Conservation (phyloP, 768 basidiomycete species). For the Trametes maxima region DNA sequence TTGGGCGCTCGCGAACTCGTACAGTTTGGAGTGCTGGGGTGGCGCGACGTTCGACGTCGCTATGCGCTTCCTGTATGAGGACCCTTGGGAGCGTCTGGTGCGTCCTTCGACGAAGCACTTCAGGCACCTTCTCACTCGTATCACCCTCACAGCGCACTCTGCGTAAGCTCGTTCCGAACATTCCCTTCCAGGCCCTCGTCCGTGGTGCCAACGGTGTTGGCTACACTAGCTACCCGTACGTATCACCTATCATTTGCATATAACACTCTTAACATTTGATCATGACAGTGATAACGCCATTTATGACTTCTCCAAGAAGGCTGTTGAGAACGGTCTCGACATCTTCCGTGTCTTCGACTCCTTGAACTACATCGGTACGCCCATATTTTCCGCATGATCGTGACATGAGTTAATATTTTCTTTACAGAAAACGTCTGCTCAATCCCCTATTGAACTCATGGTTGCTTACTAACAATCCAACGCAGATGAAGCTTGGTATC, state of each 20-base stretch:
- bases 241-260: conserved; percentile 19
- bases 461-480: conserved; percentile 13
- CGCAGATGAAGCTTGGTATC: conserved; percentile 94
- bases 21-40: conserved; percentile 98
- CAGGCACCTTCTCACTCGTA: background rate
- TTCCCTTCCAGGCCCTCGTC: conserved; percentile 96
- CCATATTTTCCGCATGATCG: background rate
- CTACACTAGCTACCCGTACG: conserved; percentile 96
- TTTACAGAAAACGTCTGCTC: conserved; percentile 66
- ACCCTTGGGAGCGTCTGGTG: conserved; percentile 98
- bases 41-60: conserved; percentile 99
- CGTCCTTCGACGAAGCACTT: conserved; percentile 27
- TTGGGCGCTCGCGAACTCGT: conserved; percentile 92
- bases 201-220: conserved; percentile 99
- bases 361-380: conserved; percentile 93
- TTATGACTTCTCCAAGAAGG: conserved; percentile 99
- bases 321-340: conserved; percentile 99
- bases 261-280: background rate
- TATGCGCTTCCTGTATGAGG: conserved; percentile 99
- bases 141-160: conserved; percentile 67
- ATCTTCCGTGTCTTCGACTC: conserved; percentile 99
- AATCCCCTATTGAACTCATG: background rate
- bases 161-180: conserved; percentile 95
- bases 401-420: conserved; percentile 15
- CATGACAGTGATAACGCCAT: conserved; percentile 87